Conservation (phyloP, 139 green algal genomes). For the Chlorella sp. region DNA sequence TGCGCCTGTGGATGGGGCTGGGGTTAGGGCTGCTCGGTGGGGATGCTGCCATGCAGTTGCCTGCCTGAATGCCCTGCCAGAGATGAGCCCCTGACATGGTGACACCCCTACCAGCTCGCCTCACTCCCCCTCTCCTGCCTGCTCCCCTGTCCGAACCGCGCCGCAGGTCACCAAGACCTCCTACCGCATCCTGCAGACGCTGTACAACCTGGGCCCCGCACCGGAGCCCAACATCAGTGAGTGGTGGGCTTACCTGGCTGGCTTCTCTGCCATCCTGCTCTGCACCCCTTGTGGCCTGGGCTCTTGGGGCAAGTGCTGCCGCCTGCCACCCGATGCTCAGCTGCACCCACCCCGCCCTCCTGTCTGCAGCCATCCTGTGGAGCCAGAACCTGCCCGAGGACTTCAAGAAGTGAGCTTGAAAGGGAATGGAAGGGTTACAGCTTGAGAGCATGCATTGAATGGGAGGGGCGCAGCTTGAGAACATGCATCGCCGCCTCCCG, state of each 20-base stretch:
- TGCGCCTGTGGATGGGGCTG: constrained; percentile 26
- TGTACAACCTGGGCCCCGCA: constrained; percentile 75
- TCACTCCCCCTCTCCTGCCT: background rate
- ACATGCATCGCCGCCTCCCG: too few relatives aligned
- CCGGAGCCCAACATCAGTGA: constrained; percentile 81
- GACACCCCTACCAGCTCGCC: background rate
- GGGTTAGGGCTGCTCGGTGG: background rate
- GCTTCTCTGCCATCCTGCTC: too few relatives aligned
- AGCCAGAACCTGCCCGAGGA: constrained; percentile 57
- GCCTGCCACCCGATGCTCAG: too few relatives aligned
- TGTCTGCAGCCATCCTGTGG: constrained; percentile 69
- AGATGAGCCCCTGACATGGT: too few relatives aligned
- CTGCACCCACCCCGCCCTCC: too few relatives aligned
- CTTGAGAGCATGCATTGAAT: background rate
- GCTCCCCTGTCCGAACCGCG: too few relatives aligned
- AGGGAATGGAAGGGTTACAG: background rate
- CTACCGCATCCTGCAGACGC: constrained; percentile 72
- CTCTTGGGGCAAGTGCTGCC: too few relatives aligned
- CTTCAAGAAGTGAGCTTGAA: constrained; percentile 70
- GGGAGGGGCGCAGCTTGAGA: too few relatives aligned
- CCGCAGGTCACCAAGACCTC: constrained; percentile 65
- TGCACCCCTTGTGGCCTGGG: too few relatives aligned
- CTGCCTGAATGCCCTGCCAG: too few relatives aligned
- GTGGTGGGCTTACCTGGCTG: too few relatives aligned
- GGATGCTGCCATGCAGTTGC: too few relatives aligned